Evolutionary conservation across 1,139 yeast genomes (phyloP), one percentile per base, ranked within the genome.

Genomic region (Kurtzmaniella natalensis): DNA sequence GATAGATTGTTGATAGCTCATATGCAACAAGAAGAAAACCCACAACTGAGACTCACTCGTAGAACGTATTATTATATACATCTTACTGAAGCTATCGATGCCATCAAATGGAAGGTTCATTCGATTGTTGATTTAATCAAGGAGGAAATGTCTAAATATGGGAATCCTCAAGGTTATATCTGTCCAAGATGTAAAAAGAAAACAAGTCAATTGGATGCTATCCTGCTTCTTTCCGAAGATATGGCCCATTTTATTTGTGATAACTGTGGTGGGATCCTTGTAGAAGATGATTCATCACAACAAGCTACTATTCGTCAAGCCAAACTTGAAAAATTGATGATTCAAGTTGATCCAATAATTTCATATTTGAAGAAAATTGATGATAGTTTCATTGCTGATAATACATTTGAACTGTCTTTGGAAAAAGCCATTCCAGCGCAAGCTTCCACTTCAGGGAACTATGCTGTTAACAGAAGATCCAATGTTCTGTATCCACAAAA

Each of bases 101-200:
- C 96, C 11, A 80, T 92, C 53, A 92, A 94, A 59, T 94, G 96
- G 97, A 88, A 89, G 53, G 86, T 92, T 41, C 96, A 92, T 54
- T 76, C 85, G 29, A 72, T 94, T 27, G 97, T 87, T 10, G 81
- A 80, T 46, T 60, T 70, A 38, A 69, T 89, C 38, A 86, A 86
- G 53, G 86, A 83, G 43, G 95, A 88, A 51, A 75, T 92, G 65
- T 81, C 69, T 25, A 77, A 76, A 45, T 86, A 82, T 49, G 82
- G 92, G 16, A 92, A 87, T 45, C 95, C 97, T 1, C 95, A 89
- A 50, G 98, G 97, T 1, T 92, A 85, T 53, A 72, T 85, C 33
- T 92, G 99, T 56, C 92, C 95, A 3, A 64, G 83, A 30, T 92
- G 99, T 61, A 76, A 78, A 30, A 76, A 83, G 20, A 79, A 84